phyloP scores from a whole-genome alignment of 129 eudicot genomes.

The Scalesia atractyloides region DNA sequence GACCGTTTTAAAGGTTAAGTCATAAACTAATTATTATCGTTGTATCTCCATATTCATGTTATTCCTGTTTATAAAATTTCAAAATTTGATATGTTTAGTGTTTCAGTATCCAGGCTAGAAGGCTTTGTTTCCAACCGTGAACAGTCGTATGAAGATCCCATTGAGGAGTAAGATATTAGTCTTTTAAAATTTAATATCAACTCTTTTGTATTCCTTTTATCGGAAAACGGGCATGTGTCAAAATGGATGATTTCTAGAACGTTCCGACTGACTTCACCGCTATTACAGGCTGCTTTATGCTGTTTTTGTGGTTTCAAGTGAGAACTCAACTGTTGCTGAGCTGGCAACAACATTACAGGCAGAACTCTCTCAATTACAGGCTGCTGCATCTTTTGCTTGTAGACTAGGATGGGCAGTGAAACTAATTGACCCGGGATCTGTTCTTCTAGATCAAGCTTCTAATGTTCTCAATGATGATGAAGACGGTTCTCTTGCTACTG shows the following conservation, averaged over 20 bases:
- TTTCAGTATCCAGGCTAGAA: constrained; percentile 98
- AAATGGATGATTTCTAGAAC: neutral
- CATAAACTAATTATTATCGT: neutral
- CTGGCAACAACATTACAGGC: constrained; percentile 94
- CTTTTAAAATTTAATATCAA: neutral
- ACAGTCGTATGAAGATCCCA: constrained; percentile 99
- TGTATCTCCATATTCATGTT: constrained; percentile 18
- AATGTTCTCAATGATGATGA: constrained; percentile 64
- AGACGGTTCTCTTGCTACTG: constrained; percentile 58
- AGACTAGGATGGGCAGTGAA: constrained; percentile 98
- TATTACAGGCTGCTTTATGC: constrained; percentile 93
- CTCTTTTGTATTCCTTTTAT: constrained; percentile 4
- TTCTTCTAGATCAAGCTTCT: constrained; percentile 67
- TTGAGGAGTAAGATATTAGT: constrained; percentile 81
- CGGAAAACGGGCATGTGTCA: neutral
- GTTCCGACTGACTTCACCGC: constrained; percentile 10
- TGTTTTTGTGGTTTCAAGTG: constrained; percentile 98
- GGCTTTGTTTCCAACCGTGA: constrained; percentile 99
- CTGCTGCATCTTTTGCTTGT: constrained; percentile 98
- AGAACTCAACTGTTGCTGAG: constrained; percentile 96
- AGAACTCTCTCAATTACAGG: constrained; percentile 89
- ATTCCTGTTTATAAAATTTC: constrained; percentile 19
- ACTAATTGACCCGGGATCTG: constrained; percentile 81
- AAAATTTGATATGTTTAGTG: constrained; percentile 36
- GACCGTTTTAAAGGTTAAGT: constrained; percentile 90